Evolutionary conservation across 805 yeast genomes (phyloP).

Genomic region (Candida railenensis): DNA sequence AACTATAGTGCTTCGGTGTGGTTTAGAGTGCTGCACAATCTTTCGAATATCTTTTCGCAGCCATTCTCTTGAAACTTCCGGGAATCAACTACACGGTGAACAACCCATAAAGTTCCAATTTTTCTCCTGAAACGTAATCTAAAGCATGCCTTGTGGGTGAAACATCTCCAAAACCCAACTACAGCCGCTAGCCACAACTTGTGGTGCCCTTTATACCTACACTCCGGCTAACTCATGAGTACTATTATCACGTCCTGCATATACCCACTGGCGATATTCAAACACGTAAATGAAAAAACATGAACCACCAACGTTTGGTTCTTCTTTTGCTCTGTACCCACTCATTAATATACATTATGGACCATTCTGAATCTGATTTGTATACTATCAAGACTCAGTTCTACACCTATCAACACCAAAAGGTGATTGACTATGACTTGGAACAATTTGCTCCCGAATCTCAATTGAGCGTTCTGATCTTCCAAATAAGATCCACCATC

Average conservation of each 20-base stretch:
- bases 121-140: no score
- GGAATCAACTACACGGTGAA: no score
- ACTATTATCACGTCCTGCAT: neutral
- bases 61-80: neutral
- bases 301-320: neutral
- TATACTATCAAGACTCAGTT: slow-evolving; percentile 58
- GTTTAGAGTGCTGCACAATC: no score
- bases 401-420: slow-evolving; percentile 56
- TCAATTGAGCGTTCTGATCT: slow-evolving; percentile 40
- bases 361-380: slow-evolving; percentile 45
- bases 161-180: no score
- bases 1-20: no score
- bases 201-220: no score
- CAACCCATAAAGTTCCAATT: no score
- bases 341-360: slow-evolving; percentile 22
- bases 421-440: slow-evolving; percentile 37
- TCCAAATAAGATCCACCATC: slow-evolving; percentile 38
- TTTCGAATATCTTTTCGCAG: no score
- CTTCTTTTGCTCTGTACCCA: neutral
- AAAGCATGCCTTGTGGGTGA: no score
- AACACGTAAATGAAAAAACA: neutral
- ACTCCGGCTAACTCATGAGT: no score
- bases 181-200: no score
- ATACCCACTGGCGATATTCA: neutral
- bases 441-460: slow-evolving; percentile 38